These are phyloP conservation scores for Cinchona pubescens DNA, from an alignment of 257 asterid species.

Conservation along the genomic window DNA sequence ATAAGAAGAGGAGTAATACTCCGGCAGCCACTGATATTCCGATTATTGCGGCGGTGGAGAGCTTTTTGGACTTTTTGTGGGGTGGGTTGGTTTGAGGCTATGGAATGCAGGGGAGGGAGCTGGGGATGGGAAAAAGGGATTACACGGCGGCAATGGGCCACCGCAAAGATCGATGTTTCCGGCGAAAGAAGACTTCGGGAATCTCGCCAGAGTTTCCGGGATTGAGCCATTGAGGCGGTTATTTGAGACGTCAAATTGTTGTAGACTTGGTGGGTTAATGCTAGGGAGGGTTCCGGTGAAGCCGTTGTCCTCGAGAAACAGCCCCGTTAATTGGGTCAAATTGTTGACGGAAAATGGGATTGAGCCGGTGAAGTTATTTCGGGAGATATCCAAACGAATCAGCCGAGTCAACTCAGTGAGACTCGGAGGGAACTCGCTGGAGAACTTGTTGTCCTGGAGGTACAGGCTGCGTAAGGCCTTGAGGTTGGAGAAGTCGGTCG, in stretches of 20 bases:
- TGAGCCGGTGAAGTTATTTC: conserved; percentile 65
- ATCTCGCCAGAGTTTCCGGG: conserved; percentile 55
- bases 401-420: conserved; percentile 62
- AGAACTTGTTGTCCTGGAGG: conserved; percentile 59
- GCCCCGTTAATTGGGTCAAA: conserved; percentile 67
- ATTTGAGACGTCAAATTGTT: conserved; percentile 51
- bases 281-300: conserved; percentile 80
- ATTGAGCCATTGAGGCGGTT: conserved; percentile 89
- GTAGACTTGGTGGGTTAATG: conserved; percentile 46
- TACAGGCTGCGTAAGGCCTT: conserved; percentile 64
- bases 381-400: conserved; percentile 67
- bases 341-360: conserved; percentile 75
- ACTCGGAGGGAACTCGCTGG: conserved; percentile 66
- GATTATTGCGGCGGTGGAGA: conserved; percentile 71
- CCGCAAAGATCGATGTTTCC: conserved; percentile 78
- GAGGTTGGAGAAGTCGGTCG: conserved; percentile 66
- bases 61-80: conserved; percentile 28
- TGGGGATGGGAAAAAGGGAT: conserved; percentile 80
- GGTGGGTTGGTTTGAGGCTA: conserved; percentile 9
- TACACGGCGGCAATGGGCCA: conserved; percentile 72
- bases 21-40: conserved; percentile 65
- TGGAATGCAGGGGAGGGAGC: conserved; percentile 54
- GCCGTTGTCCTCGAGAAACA: conserved; percentile 55
- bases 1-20: conserved; percentile 37
- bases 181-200: conserved; percentile 59